Base-by-base conservation (phyloP, 352 stramenopile genomes). In the Peronospora belbahrii region DNA sequence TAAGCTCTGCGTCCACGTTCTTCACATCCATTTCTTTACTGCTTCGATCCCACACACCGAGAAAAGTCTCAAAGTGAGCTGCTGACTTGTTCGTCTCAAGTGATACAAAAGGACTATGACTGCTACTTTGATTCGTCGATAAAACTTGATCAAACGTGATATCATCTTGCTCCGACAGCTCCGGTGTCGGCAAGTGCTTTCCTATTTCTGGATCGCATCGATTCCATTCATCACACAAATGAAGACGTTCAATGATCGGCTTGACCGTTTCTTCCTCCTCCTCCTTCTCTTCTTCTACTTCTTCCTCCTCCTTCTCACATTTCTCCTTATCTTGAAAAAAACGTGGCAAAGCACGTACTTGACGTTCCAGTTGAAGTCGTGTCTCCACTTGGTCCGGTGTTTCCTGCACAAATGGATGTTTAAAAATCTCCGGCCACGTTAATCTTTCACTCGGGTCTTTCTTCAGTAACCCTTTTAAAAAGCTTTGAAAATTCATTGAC, bases 401-500 rank as follows among this genome's bases (percentile, higher is more conserved):
- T 61, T 97, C 85, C 1, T 66, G 51, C 14, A 97, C 76, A 45
- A 97, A 97, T 5, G 88, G 85, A 42, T 97, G 89, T 4, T 78
- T 15, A 9, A 97, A 60, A 25, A 97, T 89, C 23, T 87, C 67
- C 3, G 89, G 88, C 91, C 91, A 97, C 3, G 67, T 79, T 13
- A 97, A 63, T 28, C 92, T 70, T 32, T 78, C 65, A 13, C 65
- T 52, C 0, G 87, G 86, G 41, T 97, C 81, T 54, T 97, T 97
- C 35, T 83, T 87, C 23, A 97, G 53, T 11, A 97, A 50, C 7
- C 91, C 87, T 10, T 74, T 67, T 3, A 97, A 52, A 30, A 97
- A 97, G 25, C 65, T 83, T 33, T 85, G 71, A 40, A 97, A 94
- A 3, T 81, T 51, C 0, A 50, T 30, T 2, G 83, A 92, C 65